phyloP scores from a whole-genome alignment of 2,329 filamentous ascomycete genomes.

The Triangularia verruculosa region DNA sequence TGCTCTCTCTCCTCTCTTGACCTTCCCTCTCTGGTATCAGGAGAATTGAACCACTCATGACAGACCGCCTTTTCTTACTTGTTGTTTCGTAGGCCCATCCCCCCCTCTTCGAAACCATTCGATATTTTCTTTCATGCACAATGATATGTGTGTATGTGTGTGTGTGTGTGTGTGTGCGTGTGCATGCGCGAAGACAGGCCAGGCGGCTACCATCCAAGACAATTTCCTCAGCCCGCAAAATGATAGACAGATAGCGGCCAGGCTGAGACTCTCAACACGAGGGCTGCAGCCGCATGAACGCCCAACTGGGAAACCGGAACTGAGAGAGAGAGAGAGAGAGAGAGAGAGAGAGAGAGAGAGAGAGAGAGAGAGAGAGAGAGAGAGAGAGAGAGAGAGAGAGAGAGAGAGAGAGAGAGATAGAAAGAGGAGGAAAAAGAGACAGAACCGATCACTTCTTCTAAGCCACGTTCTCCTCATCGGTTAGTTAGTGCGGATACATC shows the following conservation, averaged over 20 bases:
- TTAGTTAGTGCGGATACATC: not conserved
- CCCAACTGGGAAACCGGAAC: not conserved
- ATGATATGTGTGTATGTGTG: no score
- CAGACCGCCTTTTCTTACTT: not conserved
- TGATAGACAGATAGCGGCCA: not conserved
- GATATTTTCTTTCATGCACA: not conserved
- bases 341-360: no score
- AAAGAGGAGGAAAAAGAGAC: not conserved
- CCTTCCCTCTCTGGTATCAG: not conserved
- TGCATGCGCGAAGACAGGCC: no score
- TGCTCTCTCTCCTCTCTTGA: not conserved
- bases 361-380: no score
- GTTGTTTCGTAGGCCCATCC: not conserved
- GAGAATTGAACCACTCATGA: no score
- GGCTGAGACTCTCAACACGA: not conserved
- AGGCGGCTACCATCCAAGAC: not conserved
- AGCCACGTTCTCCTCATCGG: not conserved
- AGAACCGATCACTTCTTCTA: not conserved
- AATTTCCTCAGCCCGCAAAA: not conserved
- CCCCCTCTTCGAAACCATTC: not conserved
- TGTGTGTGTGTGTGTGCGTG: no score
- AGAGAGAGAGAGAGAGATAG: no score
- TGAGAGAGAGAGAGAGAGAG: no score
- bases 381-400: no score
- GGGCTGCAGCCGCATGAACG: not conserved